Base-by-base conservation (phyloP, 768 basidiomycete genomes). In the Lyophyllum atratum region DNA sequence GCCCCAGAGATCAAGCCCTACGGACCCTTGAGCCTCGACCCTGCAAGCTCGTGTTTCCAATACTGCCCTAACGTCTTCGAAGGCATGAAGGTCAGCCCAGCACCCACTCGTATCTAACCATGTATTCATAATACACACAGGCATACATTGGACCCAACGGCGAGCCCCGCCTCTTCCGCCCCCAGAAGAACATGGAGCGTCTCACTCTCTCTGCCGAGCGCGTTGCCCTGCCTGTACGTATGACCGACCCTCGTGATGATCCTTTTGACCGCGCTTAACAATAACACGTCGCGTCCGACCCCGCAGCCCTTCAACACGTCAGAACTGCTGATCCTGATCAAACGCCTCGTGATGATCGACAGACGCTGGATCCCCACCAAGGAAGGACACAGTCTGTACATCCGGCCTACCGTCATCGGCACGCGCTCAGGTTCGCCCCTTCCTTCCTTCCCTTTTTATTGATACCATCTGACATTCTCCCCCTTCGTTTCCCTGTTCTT, bases 51-150 rank as follows among this genome's bases (percentile, higher is more conserved):
- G 42, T 94, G 93, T 47, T 80, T 97, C 60, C 95, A 97, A 65
- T 96, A 96, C 72, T 89, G 89, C 9, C 86, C 92, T 31, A 82
- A 85, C 59, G 83, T 88, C 15, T 95, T 97, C 65, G 94, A 97
- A 71, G 92, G 95, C 8, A 86, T 96, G 84, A 96, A 82, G 76
- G 80, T 76, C 19, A 12, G 72, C 58, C 12, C 25, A 1, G 39
- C 46, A 37, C 25, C 22, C 33, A 15, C 19, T 44, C 19, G 34
- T 9, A 14, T 39, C 15, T 17, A 39, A 12, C 37, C 8, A 8
- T 39, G 4, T 39, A 12, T 12, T 39, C n/a, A 10, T 28, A 37
- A 26, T 26, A 26, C 26, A 15, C 28, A 4, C 8, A 90, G 85
- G 90, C 91, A 0, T 90, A 89, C 69, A 56, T 83, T 1, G 86